These are phyloP conservation scores for Phalaenopsis hybrid DNA, from an alignment of 116 monocot genomes.

Conservation along the genomic window DNA sequence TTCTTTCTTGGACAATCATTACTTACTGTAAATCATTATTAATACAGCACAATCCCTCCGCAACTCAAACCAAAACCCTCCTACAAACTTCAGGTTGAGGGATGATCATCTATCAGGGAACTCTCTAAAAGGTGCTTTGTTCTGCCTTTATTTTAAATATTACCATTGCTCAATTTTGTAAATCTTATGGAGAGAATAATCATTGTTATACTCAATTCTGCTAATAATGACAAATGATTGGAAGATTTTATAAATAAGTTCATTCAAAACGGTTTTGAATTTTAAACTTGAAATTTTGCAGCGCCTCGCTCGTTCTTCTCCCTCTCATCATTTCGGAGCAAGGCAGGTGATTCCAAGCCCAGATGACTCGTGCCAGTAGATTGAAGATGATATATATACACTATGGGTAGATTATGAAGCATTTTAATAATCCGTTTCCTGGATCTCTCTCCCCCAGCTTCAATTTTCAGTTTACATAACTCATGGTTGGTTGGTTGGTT, in stretches of 20 bases:
- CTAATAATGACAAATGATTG: too few relatives aligned
- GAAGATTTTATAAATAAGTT: too few relatives aligned
- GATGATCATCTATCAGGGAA: conserved; percentile 77
- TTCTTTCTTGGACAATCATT: background rate
- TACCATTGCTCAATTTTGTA: background rate
- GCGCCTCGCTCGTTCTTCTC: conserved; percentile 92
- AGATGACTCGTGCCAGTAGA: conserved; percentile 29
- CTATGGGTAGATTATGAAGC: background rate
- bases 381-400: background rate
- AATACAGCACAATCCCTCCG: conserved; percentile 53
- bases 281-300: conserved; percentile 26
- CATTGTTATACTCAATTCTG: too few relatives aligned
- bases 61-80: conserved; percentile 55
- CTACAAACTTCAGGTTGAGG: conserved; percentile 60
- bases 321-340: conserved; percentile 77
- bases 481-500: background rate
- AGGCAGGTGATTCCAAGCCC: conserved; percentile 62
- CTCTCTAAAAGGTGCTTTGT: conserved; percentile 61
- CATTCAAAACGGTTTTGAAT: too few relatives aligned
- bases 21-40: conserved; percentile 2
- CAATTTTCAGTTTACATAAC: background rate
- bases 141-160: background rate
- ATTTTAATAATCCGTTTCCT: background rate
- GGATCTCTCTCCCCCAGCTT: conserved; percentile 1
- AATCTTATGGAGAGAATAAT: too few relatives aligned